Conservation (phyloP, 176 grass and related monocot species). For the Calamus simplicifolius region DNA sequence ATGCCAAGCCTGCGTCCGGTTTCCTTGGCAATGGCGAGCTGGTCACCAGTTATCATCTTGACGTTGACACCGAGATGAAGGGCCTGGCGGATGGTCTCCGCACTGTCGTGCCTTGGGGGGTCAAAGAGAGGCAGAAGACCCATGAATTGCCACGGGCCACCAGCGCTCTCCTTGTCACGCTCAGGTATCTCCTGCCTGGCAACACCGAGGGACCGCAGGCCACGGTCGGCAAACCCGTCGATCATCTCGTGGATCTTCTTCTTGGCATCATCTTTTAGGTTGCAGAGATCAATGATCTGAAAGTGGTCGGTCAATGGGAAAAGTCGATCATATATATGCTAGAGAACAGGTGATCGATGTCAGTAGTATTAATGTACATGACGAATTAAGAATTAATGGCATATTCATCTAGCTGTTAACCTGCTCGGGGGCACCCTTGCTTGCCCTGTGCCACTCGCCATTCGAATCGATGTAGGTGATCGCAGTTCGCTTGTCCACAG, state of each 20-base stretch:
- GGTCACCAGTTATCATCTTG: constrained; percentile 98
- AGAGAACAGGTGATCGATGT: too few species aligned
- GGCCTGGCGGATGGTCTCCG: constrained; percentile 84
- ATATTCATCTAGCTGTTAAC: neutral
- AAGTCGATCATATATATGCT: too few species aligned
- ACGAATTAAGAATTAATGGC: too few species aligned
- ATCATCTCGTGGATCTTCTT: constrained; percentile 62
- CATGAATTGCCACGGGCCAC: constrained; percentile 69
- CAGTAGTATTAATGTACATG: too few species aligned
- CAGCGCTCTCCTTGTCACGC: constrained; percentile 58
- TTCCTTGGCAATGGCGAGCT: constrained; percentile 93
- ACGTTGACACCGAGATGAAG: constrained; percentile 82
- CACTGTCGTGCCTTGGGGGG: constrained; percentile 86
- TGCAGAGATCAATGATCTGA: constrained; percentile 80
- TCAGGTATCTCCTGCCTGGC: constrained; percentile 72
- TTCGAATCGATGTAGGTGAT: constrained; percentile 86
- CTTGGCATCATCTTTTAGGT: constrained; percentile 52
- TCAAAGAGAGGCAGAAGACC: constrained; percentile 80
- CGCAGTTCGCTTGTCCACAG: constrained; percentile 84
- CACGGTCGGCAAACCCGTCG: constrained; percentile 78
- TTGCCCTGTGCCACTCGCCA: constrained; percentile 71
- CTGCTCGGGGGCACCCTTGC: constrained; percentile 93
- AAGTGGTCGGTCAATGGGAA: too few species aligned
- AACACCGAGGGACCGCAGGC: constrained; percentile 65
- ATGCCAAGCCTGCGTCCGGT: constrained; percentile 73